Evolutionary conservation across 2,329 filamentous ascomycete species (phyloP).

Genomic region (Diplodia corticola): DNA sequence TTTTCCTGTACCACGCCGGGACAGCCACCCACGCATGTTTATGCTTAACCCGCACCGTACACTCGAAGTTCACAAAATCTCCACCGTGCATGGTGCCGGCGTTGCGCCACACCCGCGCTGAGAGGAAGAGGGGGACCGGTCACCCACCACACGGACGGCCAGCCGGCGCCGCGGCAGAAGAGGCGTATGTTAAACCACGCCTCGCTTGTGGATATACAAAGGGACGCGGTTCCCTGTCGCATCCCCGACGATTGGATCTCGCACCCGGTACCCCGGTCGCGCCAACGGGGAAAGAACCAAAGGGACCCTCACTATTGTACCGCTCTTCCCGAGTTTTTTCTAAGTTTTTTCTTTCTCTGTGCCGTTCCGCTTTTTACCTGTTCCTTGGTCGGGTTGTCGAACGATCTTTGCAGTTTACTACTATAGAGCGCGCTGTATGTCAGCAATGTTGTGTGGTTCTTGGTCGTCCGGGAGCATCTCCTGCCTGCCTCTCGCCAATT

Average conservation of each 20-base stretch:
- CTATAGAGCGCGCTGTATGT: too few species aligned
- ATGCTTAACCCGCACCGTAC: background rate
- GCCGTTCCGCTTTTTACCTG: background rate
- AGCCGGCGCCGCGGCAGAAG: slow-evolving; percentile 2
- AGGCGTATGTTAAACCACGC: background rate
- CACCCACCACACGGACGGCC: slow-evolving; percentile 3
- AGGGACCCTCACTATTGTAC: background rate
- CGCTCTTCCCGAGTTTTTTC: background rate
- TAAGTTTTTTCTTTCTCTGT: background rate
- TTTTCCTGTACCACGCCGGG: background rate
- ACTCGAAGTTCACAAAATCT: background rate
- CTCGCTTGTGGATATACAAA: background rate
- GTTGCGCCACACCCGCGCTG: slow-evolving; percentile 11
- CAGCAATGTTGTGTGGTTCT: background rate
- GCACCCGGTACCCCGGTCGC: background rate
- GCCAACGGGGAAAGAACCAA: background rate
- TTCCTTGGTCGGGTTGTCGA: background rate
- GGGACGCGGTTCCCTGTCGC: background rate
- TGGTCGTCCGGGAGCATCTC: background rate
- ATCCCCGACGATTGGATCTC: slow-evolving; percentile 10
- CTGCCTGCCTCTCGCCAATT: background rate
- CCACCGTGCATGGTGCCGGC: slow-evolving; percentile 5
- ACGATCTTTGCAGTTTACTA: background rate
- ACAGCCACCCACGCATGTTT: background rate
- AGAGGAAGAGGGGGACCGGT: background rate